Conservation (phyloP, 768 basidiomycete species). For the Tubosaeta brunneosetosa region DNA sequence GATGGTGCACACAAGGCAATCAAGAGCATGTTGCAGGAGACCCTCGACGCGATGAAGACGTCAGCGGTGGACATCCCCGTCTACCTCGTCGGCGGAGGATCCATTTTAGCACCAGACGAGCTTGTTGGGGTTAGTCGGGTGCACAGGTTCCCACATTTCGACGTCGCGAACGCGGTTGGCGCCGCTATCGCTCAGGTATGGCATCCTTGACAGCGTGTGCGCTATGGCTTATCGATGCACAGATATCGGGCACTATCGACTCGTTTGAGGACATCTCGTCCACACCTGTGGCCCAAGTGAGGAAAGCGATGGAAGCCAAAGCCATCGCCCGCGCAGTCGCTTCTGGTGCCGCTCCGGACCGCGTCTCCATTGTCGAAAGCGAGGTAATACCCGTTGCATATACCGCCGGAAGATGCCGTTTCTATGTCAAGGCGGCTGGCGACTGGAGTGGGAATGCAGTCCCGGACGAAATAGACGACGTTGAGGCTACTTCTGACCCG, state of each 20-base stretch:
- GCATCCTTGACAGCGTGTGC: background rate
- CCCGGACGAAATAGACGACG: constrained; percentile 20
- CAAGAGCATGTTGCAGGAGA: constrained; percentile 41
- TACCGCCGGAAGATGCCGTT: constrained; percentile 31
- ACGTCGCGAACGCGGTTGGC: constrained; percentile 61
- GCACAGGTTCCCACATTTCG: constrained; percentile 45
- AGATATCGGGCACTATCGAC: constrained; percentile 44
- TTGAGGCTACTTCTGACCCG: background rate
- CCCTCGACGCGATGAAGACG: constrained; percentile 63
- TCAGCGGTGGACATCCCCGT: constrained; percentile 51
- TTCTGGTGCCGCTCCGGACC: constrained; percentile 41
- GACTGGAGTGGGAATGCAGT: constrained; percentile 35
- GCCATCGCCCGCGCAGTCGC: constrained; percentile 42
- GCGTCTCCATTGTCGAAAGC: constrained; percentile 50
- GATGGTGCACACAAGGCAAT: constrained; percentile 38
- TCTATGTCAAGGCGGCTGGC: constrained; percentile 60
- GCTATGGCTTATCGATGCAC: constrained; percentile 8
- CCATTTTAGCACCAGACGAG: constrained; percentile 49
- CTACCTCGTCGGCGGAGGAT: constrained; percentile 63
- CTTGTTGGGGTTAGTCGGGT: constrained; percentile 51
- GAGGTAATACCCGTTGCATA: constrained; percentile 45
- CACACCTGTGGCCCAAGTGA: constrained; percentile 28
- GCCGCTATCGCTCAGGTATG: constrained; percentile 42
- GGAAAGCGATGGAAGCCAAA: constrained; percentile 32
- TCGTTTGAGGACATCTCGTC: constrained; percentile 40